Conservation (phyloP, 148 eudicot species). For the Tetragonia tetragonoides region DNA sequence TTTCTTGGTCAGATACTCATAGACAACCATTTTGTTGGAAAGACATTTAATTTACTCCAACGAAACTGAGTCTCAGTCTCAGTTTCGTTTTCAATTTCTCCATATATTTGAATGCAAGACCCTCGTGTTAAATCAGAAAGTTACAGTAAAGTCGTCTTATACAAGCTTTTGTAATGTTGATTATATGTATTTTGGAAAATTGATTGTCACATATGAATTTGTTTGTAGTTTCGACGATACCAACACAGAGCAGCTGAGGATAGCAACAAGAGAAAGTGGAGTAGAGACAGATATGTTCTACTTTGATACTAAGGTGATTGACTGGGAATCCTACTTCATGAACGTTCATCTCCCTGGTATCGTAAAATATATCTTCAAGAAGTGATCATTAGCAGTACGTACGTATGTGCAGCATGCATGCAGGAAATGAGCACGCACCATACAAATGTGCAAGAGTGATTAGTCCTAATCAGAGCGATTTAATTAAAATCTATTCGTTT, state of each 20-base stretch:
- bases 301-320: slow-evolving; percentile 51
- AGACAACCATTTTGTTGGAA: no score
- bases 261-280: slow-evolving; percentile 25
- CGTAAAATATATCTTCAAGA: slow-evolving; percentile 40
- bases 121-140: no score
- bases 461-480: background rate
- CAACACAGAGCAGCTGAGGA: slow-evolving; percentile 47
- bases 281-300: slow-evolving; percentile 40
- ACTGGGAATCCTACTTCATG: slow-evolving; percentile 54
- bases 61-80: no score
- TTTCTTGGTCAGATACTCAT: no score
- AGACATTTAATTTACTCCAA: no score
- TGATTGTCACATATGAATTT: background rate
- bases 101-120: no score
- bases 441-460: background rate
- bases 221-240: slow-evolving; percentile 44
- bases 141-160: no score
- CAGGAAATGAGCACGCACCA: no score
- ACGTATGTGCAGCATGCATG: no score
- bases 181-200: no score
- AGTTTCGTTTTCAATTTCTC: no score
- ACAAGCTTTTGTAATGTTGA: no score
- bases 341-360: slow-evolving; percentile 51
- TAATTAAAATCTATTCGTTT: slow-evolving; percentile 1
- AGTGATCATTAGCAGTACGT: slow-evolving; percentile 14